These are phyloP conservation scores for Lactifluus subvellereus DNA, from an alignment of 768 basidiomycete species.

Conservation along the genomic window DNA sequence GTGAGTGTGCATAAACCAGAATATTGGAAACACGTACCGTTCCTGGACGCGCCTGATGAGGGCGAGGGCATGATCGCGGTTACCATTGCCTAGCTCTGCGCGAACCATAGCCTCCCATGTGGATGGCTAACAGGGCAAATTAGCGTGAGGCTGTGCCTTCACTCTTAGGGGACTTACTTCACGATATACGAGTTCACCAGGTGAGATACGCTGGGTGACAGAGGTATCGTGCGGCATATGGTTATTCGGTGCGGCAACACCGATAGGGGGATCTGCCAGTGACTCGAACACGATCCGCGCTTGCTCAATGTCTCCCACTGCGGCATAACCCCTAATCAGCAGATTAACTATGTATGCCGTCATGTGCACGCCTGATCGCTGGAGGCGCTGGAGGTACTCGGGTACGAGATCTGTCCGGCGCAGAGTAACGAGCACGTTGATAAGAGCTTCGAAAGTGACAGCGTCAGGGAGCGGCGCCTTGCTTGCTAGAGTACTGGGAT, in stretches of 20 bases:
- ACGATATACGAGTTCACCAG: slow-evolving; percentile 66
- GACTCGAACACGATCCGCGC: slow-evolving; percentile 76
- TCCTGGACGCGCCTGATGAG: slow-evolving; percentile 68
- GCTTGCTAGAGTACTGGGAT: slow-evolving; percentile 38
- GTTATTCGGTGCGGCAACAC: slow-evolving; percentile 85
- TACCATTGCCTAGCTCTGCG: slow-evolving; percentile 76
- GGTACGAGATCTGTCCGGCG: slow-evolving; percentile 75
- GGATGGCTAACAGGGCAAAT: slow-evolving; percentile 51
- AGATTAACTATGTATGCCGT: slow-evolving; percentile 95
- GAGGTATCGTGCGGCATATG: slow-evolving; percentile 65
- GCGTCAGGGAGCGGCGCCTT: slow-evolving; percentile 57
- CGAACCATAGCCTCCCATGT: slow-evolving; percentile 97
- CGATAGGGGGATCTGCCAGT: slow-evolving; percentile 72
- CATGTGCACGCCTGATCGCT: slow-evolving; percentile 63
- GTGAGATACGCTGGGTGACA: slow-evolving; percentile 32
- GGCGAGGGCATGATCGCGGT: slow-evolving; percentile 60
- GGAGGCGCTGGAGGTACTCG: slow-evolving; percentile 57
- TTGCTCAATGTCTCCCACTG: slow-evolving; percentile 59
- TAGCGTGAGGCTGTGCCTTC: neutral
- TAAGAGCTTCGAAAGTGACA: slow-evolving; percentile 82
- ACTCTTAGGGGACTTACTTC: slow-evolving; percentile 48
- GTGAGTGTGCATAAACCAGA: slow-evolving; percentile 17
- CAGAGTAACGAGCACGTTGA: slow-evolving; percentile 79
- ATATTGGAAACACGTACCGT: slow-evolving; percentile 42
- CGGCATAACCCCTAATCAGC: slow-evolving; percentile 66